phyloP scores from a whole-genome alignment of 495 filamentous ascomycete species.

The Lichenothelia convexa region DNA sequence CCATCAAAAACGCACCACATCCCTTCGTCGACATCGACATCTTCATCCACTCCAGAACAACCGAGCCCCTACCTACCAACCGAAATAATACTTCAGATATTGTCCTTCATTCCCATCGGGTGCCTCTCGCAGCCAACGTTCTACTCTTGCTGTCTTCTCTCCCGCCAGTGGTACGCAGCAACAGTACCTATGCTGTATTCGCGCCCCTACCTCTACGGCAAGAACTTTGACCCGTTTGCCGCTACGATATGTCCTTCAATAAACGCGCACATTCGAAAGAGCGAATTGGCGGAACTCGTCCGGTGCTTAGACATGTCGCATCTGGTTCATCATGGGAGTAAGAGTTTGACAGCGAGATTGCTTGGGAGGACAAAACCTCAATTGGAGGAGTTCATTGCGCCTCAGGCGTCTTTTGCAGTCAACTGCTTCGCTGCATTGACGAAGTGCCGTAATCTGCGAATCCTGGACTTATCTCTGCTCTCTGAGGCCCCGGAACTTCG shows the following conservation, averaged over 20 bases:
- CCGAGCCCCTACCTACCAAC: conserved; percentile 22
- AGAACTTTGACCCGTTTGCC: conserved; percentile 40
- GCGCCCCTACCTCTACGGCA: conserved; percentile 30
- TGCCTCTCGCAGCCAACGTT: conserved; percentile 25
- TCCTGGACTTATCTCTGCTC: conserved; percentile 43
- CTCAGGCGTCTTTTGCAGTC: conserved; percentile 43
- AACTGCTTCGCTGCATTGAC: conserved; percentile 45
- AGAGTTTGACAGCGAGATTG: conserved; percentile 45
- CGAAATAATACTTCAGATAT: conserved; percentile 35
- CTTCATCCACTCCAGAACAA: no score
- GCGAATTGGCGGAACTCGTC: conserved; percentile 36
- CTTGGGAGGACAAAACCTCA: conserved; percentile 38
- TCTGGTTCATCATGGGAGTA: conserved; percentile 47
- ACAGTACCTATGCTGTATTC: conserved; percentile 38
- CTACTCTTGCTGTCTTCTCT: conserved; percentile 38
- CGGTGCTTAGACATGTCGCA: conserved; percentile 35
- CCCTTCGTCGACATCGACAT: no score
- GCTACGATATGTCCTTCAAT: conserved; percentile 43
- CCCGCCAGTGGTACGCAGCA: conserved; percentile 44
- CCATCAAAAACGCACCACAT: no score
- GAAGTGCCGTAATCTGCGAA: conserved; percentile 36
- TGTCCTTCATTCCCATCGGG: conserved; percentile 14
- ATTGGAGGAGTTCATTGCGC: conserved; percentile 45
- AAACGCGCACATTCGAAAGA: conserved; percentile 34
- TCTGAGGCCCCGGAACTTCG: conserved; percentile 32